phyloP scores from a whole-genome alignment of 108 stramenopile species.

The Schizochytrium sp. region DNA sequence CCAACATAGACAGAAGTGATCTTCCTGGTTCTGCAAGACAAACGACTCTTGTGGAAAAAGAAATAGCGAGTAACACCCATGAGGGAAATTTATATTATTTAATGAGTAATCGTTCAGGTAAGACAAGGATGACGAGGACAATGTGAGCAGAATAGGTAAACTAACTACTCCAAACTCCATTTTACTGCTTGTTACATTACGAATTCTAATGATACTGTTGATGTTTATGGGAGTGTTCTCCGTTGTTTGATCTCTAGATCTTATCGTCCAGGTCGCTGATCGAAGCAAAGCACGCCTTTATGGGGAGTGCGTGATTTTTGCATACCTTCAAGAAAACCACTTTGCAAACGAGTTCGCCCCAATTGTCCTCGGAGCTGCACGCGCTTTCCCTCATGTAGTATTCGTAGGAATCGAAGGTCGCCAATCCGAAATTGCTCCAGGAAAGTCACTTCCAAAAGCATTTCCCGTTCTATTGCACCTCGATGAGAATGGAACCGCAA shows the following conservation, averaged over 20 bases:
- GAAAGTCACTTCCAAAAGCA: background rate
- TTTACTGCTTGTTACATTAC: too few relatives aligned
- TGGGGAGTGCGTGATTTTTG: conserved; percentile 43
- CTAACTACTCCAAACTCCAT: too few relatives aligned
- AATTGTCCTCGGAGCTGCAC: conserved; percentile 11
- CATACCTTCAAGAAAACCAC: background rate
- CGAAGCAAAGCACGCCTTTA: background rate
- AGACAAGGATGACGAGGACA: too few relatives aligned
- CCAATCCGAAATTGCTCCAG: background rate
- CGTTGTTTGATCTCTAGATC: background rate
- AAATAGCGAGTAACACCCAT: too few relatives aligned
- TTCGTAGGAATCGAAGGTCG: conserved; percentile 46
- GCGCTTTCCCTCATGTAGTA: conserved; percentile 50
- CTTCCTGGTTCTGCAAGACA: too few relatives aligned
- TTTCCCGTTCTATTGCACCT: conserved; percentile 30
- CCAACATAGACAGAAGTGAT: too few relatives aligned
- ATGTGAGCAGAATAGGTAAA: too few relatives aligned
- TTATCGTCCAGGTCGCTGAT: background rate
- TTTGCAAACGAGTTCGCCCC: background rate
- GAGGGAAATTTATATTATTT: too few relatives aligned
- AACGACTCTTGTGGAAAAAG: too few relatives aligned
- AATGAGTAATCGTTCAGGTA: too few relatives aligned
- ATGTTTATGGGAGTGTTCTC: too few relatives aligned
- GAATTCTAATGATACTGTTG: too few relatives aligned
- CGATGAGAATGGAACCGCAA: background rate